Conservation (phyloP, 1,284 basidiomycete species). For the Polyporus tsugae region DNA sequence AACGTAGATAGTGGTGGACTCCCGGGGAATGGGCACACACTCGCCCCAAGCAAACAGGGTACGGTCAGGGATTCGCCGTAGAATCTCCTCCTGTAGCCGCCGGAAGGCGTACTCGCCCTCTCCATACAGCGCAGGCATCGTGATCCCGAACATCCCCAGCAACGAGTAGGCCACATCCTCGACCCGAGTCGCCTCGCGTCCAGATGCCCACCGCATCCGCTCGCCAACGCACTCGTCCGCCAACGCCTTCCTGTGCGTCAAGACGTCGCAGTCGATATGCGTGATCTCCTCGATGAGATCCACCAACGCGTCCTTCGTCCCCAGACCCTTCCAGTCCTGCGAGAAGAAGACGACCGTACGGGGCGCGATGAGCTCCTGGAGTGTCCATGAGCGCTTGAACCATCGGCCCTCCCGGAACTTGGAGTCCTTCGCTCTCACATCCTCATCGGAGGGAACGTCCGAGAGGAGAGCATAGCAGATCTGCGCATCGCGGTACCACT, state of each 20-base stretch:
- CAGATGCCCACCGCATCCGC: conserved; percentile 10
- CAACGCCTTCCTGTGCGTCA: neutral
- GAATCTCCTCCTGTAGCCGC: conserved; percentile 13
- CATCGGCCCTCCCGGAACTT: neutral
- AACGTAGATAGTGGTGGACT: too few relatives aligned
- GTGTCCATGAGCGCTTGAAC: conserved; percentile 9
- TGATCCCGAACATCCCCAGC: conserved; percentile 8
- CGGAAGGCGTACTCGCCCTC: conserved; percentile 8
- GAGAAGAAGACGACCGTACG: conserved; percentile 5
- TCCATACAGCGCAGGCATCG: conserved; percentile 10
- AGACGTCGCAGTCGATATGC: neutral
- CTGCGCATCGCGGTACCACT: conserved; percentile 4
- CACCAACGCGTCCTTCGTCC: neutral
- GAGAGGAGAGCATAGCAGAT: conserved; percentile 17
- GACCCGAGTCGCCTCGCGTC: conserved; percentile 1
- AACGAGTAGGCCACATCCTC: conserved; percentile 14
- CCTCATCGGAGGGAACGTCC: conserved; percentile 5
- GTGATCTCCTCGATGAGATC: neutral
- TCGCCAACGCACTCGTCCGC: neutral
- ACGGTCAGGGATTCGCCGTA: conserved; percentile 1
- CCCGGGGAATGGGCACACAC: neutral
- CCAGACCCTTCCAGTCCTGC: neutral
- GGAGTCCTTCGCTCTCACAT: neutral
- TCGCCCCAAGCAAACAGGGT: conserved; percentile 3
- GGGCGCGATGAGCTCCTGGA: conserved; percentile 16